Evolutionary conservation across 768 basidiomycete species (phyloP), one percentile per base, ranked within the genome.

Genomic region (Kwoniella newhampshirensis): DNA sequence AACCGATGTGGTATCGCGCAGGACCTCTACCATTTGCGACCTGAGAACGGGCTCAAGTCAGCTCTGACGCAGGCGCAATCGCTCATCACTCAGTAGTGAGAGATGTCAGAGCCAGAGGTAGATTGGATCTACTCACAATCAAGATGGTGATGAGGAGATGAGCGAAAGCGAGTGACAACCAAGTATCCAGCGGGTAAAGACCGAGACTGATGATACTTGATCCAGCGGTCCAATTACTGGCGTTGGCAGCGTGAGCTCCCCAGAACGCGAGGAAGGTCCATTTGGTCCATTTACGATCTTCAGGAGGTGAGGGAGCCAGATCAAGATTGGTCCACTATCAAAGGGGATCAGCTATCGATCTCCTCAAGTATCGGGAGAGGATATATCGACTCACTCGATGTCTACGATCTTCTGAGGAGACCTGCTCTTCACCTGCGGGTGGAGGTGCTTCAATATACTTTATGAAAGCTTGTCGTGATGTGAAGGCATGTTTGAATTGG

Each of bases 11-110:
- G 67, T 85, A 86, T 11, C 86, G 78, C 3, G 87, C 87, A 39
- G 87, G 87, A 7, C 85, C 86, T 20, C 86, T 82, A 27, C 86
- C 87, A 69, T 89, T 90, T 57, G 86, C 69, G 25, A 85, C 84
- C 63, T 89, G 32, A 81, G 77, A 89, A 11, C 4, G 7, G 43
- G 15, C n/a, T 9, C 27, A 25, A 17, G 18, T 20, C 40, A 30
- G 13, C 25, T n/a, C n/a, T n/a, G n/a, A n/a, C n/a, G n/a, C n/a
- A n/a, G n/a, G n/a, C n/a, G n/a, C n/a, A n/a, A n/a, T n/a, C n/a
- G n/a, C n/a, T n/a, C n/a, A n/a, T n/a, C n/a, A n/a, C n/a, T n/a
- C n/a, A n/a, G n/a, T n/a, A n/a, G n/a, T n/a, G n/a, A n/a, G n/a
- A n/a, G n/a, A n/a, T n/a, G n/a, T n/a, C n/a, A n/a, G n/a, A n/a